Base-by-base conservation (phyloP, 164 flowering plant species). In the Vitis rotundifolia region DNA sequence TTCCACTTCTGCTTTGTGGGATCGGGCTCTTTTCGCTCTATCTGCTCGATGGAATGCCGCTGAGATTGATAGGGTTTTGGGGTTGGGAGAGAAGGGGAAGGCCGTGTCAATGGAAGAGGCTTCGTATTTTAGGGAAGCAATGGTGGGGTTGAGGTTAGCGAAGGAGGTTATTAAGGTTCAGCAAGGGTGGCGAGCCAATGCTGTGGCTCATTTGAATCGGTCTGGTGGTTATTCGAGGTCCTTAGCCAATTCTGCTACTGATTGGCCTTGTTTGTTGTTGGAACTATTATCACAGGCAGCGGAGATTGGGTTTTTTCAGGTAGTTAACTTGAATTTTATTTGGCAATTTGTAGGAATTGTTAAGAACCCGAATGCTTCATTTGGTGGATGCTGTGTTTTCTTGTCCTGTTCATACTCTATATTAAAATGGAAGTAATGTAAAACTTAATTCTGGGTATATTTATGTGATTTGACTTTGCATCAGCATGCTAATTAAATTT, bases 231-330 rank as follows among this genome's bases (percentile, higher is more conserved):
- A 85, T 78, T 95, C 99, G 15, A 83, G 96, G 80, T 76, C 93
- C 13, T 75, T 95, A 52, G 91, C 97, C 0, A 73, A 89, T 88
- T 86, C 94, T 0, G 82, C 86, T 7, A 91, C 96, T 59, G 91
- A 91, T 79, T 94, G 96, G 97, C 91, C 97, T 13, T 88, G 78
- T 77, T 77, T 92, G 80, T 77, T 94, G 88, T 48, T 92, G 70
- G 97, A 94, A 67, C 66, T 92, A 77, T 74, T 92, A 74, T 92
- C 97, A 58, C 74, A 77, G 11, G 86, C 95, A 71, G 91, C 97
- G 8, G 95, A 94, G 77, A 63, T 84, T 64, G 90, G 75, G 66
- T 80, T 80, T 69, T 94, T 92, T 72, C 97, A 89, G 98, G 97
- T 91, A 76, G 47, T 12, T 61, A 13, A 18, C n/a, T 0, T 12